Conservation (phyloP, 768 basidiomycete genomes). For the Agrocybe praecox region DNA sequence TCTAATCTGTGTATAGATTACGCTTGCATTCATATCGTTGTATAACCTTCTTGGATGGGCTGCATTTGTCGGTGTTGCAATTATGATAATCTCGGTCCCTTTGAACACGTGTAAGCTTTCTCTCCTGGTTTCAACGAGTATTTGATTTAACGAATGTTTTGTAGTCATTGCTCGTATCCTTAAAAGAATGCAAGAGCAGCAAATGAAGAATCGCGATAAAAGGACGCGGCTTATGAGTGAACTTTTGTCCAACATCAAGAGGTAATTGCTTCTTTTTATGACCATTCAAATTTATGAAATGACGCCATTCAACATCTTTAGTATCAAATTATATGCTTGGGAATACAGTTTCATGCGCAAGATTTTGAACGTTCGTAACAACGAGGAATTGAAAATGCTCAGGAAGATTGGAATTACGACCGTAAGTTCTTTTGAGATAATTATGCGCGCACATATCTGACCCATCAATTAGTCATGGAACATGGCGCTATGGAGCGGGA, state of each 20-base stretch:
- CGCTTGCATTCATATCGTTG: conserved; percentile 85
- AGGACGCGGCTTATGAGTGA: conserved; percentile 91
- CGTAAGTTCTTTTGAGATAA: conserved; percentile 37
- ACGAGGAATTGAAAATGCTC: conserved; percentile 81
- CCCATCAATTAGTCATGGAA: conserved; percentile 49
- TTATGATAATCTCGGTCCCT: conserved; percentile 86
- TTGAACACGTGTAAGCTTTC: conserved; percentile 56
- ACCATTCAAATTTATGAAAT: neutral
- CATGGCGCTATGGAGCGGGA: conserved; percentile 65
- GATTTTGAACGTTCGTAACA: conserved; percentile 79
- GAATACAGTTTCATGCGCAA: conserved; percentile 86
- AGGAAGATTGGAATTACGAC: conserved; percentile 79
- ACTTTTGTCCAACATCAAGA: conserved; percentile 89
- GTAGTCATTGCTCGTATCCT: conserved; percentile 64
- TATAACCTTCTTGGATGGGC: conserved; percentile 92
- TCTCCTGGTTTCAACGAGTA: neutral
- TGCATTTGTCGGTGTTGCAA: conserved; percentile 84
- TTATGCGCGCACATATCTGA: neutral
- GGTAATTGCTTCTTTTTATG: conserved; percentile 33
- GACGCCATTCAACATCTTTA: conserved; percentile 23
- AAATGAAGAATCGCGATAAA: conserved; percentile 93
- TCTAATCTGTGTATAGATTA: conserved; percentile 52
- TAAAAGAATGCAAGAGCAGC: conserved; percentile 78
- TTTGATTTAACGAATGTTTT: conserved; percentile 1
- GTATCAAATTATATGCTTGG: conserved; percentile 94